Evolutionary conservation across 352 stramenopile genomes (phyloP).

Genomic region (Pythium rhizo-oryzae): DNA sequence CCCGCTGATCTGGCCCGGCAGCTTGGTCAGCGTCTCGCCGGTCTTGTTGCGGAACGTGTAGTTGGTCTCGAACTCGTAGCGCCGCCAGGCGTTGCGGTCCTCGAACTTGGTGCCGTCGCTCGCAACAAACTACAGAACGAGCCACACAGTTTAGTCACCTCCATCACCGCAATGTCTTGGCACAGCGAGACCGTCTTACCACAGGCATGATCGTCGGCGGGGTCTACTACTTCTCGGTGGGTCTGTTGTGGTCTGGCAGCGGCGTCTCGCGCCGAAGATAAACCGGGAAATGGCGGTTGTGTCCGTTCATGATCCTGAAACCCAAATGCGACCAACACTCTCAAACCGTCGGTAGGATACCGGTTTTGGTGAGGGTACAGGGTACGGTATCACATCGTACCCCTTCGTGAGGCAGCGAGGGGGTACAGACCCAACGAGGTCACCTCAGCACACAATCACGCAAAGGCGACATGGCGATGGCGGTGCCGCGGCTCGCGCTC

Average conservation of each 20-base stretch:
- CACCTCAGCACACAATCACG: background rate
- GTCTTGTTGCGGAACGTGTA: slow-evolving; percentile 91
- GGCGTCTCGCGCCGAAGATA: background rate
- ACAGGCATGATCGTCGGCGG: slow-evolving; percentile 15
- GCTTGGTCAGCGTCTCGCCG: slow-evolving; percentile 79
- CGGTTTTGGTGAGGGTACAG: background rate
- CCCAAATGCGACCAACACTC: background rate
- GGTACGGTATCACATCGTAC: background rate
- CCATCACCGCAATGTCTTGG: too few relatives aligned
- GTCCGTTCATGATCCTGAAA: slow-evolving; percentile 23
- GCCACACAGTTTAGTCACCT: too few relatives aligned
- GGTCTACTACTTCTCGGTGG: background rate
- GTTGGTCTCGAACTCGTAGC: slow-evolving; percentile 92
- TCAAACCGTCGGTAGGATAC: background rate
- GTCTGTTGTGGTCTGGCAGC: too few relatives aligned
- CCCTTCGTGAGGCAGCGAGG: background rate
- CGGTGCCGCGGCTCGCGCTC: background rate
- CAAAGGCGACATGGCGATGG: background rate
- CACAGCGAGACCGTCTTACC: background rate
- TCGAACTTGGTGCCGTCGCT: slow-evolving; percentile 89
- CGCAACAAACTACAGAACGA: slow-evolving; percentile 58
- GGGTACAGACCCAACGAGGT: background rate
- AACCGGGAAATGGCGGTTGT: background rate
- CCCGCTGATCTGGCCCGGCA: slow-evolving; percentile 78
- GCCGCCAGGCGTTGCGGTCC: slow-evolving; percentile 77